These are phyloP conservation scores for Tuctoria greenei DNA, from an alignment of 176 grass and related monocot species.

Conservation along the genomic window DNA sequence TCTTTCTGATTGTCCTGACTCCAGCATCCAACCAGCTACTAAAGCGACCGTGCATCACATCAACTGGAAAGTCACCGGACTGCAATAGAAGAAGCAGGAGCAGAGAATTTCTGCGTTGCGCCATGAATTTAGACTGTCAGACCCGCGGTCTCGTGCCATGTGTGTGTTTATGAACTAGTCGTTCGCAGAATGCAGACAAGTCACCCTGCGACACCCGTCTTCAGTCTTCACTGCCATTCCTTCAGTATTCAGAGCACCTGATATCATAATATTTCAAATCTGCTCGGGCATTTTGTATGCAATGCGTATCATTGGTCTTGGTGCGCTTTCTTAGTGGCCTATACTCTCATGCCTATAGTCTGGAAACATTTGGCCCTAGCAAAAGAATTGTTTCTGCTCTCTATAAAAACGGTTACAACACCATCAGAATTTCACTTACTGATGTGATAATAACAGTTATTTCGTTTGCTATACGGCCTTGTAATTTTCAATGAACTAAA, in stretches of 20 bases:
- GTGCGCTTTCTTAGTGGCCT: too few species aligned
- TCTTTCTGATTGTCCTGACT: background rate
- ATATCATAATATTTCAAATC: background rate
- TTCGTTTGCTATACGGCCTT: background rate
- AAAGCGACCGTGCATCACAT: background rate
- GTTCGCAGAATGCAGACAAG: constrained; percentile 9
- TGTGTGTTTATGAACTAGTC: background rate
- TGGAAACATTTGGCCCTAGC: background rate
- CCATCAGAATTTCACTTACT: background rate
- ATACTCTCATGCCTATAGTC: background rate
- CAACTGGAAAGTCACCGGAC: background rate
- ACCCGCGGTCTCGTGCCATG: background rate
- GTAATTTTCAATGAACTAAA: background rate
- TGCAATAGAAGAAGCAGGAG: background rate
- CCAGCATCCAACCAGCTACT: background rate
- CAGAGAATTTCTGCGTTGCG: background rate
- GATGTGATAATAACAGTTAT: background rate
- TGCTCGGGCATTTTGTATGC: background rate
- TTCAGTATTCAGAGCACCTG: background rate
- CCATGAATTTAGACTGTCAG: background rate
- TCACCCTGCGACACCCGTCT: background rate
- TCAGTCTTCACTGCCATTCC: background rate
- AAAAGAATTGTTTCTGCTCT: background rate
- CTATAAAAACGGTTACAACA: background rate
- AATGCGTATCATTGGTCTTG: background rate